Evolutionary conservation across 257 asterid genomes (phyloP), one percentile per base, ranked within the genome.

Genomic region (Fraxinus cuspidata): DNA sequence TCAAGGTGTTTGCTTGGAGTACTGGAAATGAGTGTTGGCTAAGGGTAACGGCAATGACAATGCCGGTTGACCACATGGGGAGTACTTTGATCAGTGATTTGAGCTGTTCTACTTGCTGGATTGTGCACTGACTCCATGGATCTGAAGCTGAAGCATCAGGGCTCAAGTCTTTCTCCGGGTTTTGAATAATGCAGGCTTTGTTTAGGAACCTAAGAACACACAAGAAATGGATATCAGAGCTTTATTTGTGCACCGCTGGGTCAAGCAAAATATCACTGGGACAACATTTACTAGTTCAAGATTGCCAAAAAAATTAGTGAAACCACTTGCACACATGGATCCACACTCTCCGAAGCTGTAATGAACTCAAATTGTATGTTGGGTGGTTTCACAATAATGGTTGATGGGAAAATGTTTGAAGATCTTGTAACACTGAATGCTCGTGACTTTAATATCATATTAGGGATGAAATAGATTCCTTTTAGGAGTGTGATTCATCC

Each of bases 61-160:
- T 87, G 71, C 94, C 80, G n/a, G 96, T 82, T 10, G 97, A 91
- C 97, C 97, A 92, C 2, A 89, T 85, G 18, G 97, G 97, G 2
- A 92, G 74, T 44, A 92, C 78, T 69, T 83, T 74, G 74, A 91
- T 83, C 0, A 92, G 83, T 0, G 92, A 27, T 85, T 92, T 92
- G 16, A 92, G 86, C 56, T 86, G 87, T 84, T 92, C 90, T 7
- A 92, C 97, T 77, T 89, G 96, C 60, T 83, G 42, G 25, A 89
- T 86, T 72, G 87, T 91, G 86, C 97, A 91, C 6, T 87, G 38
- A 0, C 37, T 81, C 95, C 96, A 86, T 67, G 89, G 85, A 67
- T 88, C 72, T 15, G 86, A 79, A 51, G 87, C 47, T 77, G 89
- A 79, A 13, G 86, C 92, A 29, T 88, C 87, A 6, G 88, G 72